Percentiles rank a stretch among this genome's conserved stretches.
These are phyloP conservation scores for Pichia deserticola DNA, from an alignment of 805 yeast species.

Conservation along the genomic window DNA sequence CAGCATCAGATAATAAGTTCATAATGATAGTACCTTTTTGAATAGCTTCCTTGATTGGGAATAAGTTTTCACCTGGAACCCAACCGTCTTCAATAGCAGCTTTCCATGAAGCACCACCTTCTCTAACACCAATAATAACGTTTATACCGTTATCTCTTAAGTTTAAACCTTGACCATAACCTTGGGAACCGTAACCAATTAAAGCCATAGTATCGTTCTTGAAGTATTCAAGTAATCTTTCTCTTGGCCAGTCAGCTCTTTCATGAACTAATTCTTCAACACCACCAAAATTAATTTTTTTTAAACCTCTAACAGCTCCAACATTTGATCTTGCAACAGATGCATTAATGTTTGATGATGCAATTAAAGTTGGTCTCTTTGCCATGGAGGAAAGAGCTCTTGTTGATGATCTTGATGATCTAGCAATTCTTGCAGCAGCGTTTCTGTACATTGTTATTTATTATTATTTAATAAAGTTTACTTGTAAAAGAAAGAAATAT, in stretches of 20 bases:
- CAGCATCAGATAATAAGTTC: constrained; percentile 99
- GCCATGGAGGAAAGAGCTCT: constrained; percentile 51
- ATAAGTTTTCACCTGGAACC: constrained; percentile 99
- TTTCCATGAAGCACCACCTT: constrained; percentile 99
- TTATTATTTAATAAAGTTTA: constrained; percentile 14
- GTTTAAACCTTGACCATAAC: constrained; percentile 99
- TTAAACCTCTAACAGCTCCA: constrained; percentile 78
- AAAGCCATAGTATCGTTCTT: constrained; percentile 96
- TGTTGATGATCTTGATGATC: constrained; percentile 45
- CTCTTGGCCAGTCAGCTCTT: constrained; percentile 99
- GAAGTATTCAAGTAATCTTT: constrained; percentile 92
- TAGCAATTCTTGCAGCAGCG: constrained; percentile 42
- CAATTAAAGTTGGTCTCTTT: constrained; percentile 16
- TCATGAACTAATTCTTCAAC: constrained; percentile 93
- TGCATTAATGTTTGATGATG: constrained; percentile 32
- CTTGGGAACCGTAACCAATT: constrained; percentile 99
- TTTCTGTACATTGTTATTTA: constrained; percentile 31
- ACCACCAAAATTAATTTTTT: constrained; percentile 96
- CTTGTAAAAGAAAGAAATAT: not conserved
- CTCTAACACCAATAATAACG: constrained; percentile 97
- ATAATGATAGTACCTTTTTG: constrained; percentile 85
- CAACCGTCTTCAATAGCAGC: constrained; percentile 99
- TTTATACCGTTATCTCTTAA: constrained; percentile 98
- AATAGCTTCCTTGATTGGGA: constrained; percentile 92
- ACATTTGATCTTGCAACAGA: constrained; percentile 35